Evolutionary conservation across 495 filamentous ascomycete genomes (phyloP), one percentile per base, ranked within the genome.

Genomic region (Immersiella caudata): DNA sequence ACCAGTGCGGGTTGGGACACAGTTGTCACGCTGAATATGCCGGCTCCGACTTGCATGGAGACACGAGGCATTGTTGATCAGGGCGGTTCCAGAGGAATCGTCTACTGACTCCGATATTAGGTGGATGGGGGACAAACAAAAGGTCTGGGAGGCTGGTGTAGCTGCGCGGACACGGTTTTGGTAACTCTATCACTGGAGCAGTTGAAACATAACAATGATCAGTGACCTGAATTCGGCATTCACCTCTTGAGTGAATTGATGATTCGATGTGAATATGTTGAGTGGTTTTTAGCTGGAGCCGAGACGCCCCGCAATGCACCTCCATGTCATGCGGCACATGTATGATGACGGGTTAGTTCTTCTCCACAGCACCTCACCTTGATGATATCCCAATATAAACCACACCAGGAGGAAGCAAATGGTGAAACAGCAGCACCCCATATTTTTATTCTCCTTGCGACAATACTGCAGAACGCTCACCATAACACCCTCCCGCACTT

Each of bases 171-270:
- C 22, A 12, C 50, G 61, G 40, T 66, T 54, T 63, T 64, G 51
- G 58, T 65, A 67, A 61, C 59, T 66, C 60, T 61, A 65, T 57
- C 65, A 52, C 66, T 65, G 57, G 52, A 59, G 62, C 14, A 46
- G 40, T 46, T 46, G 40, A 71, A 59, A 61, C 46, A 65, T 65
- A 63, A 54, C 49, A 62, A 64, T 61, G 14, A 67, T 63, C 62
- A 62, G 56, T 67, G 46, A 60, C 49, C 35, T 40, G 25, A 8
- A 56, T 55, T 55, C 22, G 14, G n/a, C n/a, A n/a, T 26, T n/a
- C 3, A 2, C 25, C 14, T 60, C 25, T 11, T 55, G 14, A 11
- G 52, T 55, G 52, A 55, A 2, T 55, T 55, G 52, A 55, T 55
- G n/a, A 20, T 6, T n/a, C n/a, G 50, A 22, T 55, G 40, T 46